These are phyloP conservation scores for Micractinium conductrix DNA, from an alignment of 139 green algal genomes.

Conservation along the genomic window DNA sequence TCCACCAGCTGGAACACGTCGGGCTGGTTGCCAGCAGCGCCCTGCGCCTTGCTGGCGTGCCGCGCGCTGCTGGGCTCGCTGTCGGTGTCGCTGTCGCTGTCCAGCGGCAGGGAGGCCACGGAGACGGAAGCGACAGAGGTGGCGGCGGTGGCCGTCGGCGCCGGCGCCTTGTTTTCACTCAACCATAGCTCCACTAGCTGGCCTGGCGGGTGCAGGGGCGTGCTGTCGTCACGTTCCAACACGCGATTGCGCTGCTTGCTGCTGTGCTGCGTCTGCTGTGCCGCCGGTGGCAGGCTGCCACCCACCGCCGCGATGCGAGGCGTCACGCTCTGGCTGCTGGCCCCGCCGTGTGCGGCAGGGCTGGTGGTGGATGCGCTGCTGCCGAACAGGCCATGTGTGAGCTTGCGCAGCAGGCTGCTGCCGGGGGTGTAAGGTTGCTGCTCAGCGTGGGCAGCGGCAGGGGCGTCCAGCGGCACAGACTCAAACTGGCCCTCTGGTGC, in stretches of 20 bases:
- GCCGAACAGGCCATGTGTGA: neutral
- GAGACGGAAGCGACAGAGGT: neutral
- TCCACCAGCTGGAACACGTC: neutral
- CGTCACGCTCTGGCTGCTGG: neutral
- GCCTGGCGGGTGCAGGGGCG: neutral
- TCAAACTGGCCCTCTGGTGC: neutral
- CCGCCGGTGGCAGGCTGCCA: neutral
- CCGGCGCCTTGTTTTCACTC: neutral
- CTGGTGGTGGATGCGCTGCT: neutral
- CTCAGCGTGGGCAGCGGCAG: neutral
- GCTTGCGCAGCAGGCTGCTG: slow-evolving; percentile 8
- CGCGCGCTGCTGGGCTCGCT: neutral
- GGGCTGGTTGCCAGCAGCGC: neutral
- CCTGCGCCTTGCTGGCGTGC: neutral
- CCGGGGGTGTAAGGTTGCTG: neutral
- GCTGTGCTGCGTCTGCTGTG: neutral
- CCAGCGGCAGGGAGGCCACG: neutral
- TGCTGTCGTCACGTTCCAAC: neutral
- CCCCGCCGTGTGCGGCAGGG: neutral
- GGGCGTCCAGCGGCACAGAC: neutral
- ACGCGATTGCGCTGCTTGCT: neutral
- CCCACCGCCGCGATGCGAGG: slow-evolving; percentile 2
- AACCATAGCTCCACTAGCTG: neutral
- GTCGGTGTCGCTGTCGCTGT: neutral
- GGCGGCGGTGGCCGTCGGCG: neutral